phyloP scores from a whole-genome alignment of 2,329 filamentous ascomycete genomes.

The Fusarium brevicatenulatum region DNA sequence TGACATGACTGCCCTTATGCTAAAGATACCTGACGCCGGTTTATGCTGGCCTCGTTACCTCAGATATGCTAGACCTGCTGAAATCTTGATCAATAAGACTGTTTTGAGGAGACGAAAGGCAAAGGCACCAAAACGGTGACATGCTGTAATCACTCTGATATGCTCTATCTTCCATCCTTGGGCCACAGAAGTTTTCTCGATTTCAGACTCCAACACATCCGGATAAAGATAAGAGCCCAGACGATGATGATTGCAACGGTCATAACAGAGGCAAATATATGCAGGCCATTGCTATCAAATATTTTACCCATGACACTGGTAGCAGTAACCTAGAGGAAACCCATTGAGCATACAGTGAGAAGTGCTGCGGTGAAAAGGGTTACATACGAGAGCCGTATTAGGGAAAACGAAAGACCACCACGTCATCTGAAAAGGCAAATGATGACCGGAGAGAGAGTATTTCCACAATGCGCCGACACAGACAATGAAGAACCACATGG shows the following conservation, averaged over 20 bases:
- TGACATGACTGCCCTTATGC: background rate
- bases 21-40: background rate
- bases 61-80: background rate
- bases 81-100: background rate
- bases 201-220: conserved; percentile 76
- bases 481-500: conserved; percentile 85
- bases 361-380: background rate
- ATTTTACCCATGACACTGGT: conserved; percentile 76
- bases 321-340: conserved; percentile 62
- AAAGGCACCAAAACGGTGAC: background rate
- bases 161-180: conserved; percentile 58
- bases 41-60: background rate
- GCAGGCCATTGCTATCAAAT: conserved; percentile 67
- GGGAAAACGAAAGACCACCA: conserved; percentile 89
- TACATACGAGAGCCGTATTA: conserved; percentile 72
- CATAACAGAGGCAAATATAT: conserved; percentile 75
- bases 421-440: conserved; percentile 82
- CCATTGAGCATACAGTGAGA: background rate
- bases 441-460: conserved; percentile 65
- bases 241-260: conserved; percentile 71
- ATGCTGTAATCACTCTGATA: background rate
- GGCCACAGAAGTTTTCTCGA: conserved; percentile 80
- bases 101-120: background rate
- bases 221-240: conserved; percentile 74
- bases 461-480: conserved; percentile 80